These are phyloP conservation scores for Guadua angustifolia DNA, from an alignment of 176 grass and related monocot species.

Conservation along the genomic window DNA sequence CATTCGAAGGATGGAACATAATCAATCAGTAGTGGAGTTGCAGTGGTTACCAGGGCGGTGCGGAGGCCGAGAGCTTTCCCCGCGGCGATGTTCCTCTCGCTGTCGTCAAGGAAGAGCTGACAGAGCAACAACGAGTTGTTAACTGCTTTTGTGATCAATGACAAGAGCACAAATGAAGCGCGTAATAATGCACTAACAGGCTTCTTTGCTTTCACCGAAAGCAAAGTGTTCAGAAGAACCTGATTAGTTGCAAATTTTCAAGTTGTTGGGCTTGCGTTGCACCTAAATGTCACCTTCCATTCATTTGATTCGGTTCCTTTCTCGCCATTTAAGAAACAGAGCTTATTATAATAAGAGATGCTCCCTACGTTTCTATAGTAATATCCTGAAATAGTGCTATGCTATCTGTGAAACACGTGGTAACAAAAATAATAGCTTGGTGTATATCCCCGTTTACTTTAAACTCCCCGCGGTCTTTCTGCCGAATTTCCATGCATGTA, in stretches of 20 bases:
- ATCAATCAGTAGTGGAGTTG: background rate
- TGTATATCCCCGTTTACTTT: no score
- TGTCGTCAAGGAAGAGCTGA: slow-evolving; percentile 96
- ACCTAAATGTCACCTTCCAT: slow-evolving; percentile 19
- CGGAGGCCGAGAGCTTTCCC: slow-evolving; percentile 80
- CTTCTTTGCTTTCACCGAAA: slow-evolving; percentile 37
- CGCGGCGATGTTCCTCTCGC: slow-evolving; percentile 90
- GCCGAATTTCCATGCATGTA: no score
- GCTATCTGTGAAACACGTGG: background rate
- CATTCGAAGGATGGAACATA: background rate
- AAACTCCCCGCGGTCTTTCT: no score
- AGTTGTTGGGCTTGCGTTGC: background rate
- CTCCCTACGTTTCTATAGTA: background rate
- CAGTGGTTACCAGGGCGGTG: slow-evolving; percentile 76
- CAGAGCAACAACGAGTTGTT: background rate
- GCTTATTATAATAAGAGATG: background rate
- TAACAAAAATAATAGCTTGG: background rate
- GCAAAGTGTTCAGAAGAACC: background rate
- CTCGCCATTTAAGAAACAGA: background rate
- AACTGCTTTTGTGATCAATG: background rate
- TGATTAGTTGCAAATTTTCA: background rate
- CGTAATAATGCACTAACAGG: background rate
- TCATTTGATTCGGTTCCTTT: background rate
- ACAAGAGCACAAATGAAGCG: background rate
- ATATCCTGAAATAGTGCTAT: background rate